Evolutionary conservation across 1,139 yeast genomes (phyloP), one percentile per base, ranked within the genome.

Genomic region (Candida tetrigidarum): DNA sequence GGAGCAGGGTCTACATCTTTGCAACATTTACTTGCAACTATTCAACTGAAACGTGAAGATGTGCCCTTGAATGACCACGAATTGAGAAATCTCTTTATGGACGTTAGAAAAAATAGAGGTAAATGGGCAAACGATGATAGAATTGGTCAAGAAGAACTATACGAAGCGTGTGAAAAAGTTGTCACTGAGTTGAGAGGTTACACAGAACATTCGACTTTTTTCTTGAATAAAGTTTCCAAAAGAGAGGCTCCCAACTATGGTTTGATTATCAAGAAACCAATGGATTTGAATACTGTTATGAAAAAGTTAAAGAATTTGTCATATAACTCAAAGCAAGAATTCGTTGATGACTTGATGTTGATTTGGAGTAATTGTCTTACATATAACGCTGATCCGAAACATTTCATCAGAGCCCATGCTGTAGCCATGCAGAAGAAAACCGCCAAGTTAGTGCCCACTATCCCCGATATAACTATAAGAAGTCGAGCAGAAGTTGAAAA

Each of bases 161-260:
- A 93, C 59, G 99, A 95, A 56, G 97, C 97, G 0, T 93, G 97
- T 57, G 99, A 95, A 58, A 92, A 90, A 59, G 99, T 93, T 1
- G 93, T 92, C 0, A 69, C 84, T 50, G 99, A 95, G 57, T 71
- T 95, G 35, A 77, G 99, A 58, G 90, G 95, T 9, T 90, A 86
- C 54, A 93, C 99, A 0, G 98, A 93, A 59, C 98, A 93, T 64
- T 92, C 98, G 0, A 91, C 98, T 0, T 97, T 98, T 0, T 95
- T 95, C 59, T 74, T 95, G 53, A 93, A 92, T 65, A 88, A 90
- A 60, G 99, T 95, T 16, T 89, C 96, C 47, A 93, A 93, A 63
- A 77, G 99, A 48, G 99, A 95, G 59, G 99, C 99, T 0, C 99
- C 99, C 6, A 92, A 93, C 60, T 95, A 95, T 67, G 91, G 91